These are phyloP conservation scores for Plenodomus biglobosus DNA, from an alignment of 2,329 filamentous ascomycete genomes.

Conservation along the genomic window DNA sequence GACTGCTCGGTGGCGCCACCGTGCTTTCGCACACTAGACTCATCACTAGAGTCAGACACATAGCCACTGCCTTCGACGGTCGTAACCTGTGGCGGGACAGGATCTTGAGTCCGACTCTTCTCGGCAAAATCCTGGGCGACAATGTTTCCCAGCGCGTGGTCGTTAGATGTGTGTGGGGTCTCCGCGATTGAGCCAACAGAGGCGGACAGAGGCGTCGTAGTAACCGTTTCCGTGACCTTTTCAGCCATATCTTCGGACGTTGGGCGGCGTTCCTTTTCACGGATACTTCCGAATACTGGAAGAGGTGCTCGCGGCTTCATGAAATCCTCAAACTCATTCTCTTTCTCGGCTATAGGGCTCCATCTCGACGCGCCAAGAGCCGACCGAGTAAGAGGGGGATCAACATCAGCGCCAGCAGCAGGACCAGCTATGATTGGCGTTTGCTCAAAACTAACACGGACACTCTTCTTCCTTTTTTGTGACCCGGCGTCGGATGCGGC, in stretches of 20 bases:
- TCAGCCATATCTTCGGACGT: constrained; percentile 54
- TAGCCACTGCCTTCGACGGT: constrained; percentile 68
- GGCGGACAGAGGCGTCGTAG: constrained; percentile 39
- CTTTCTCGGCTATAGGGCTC: constrained; percentile 46
- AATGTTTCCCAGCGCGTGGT: constrained; percentile 60
- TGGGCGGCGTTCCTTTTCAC: constrained; percentile 59
- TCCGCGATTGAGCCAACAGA: constrained; percentile 41
- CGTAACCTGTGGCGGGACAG: constrained; percentile 70
- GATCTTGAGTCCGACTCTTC: constrained; percentile 55
- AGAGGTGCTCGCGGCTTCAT: constrained; percentile 76
- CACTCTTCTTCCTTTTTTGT: constrained; percentile 57
- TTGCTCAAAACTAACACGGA: constrained; percentile 79
- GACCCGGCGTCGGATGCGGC: constrained; percentile 51
- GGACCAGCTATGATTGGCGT: constrained; percentile 60
- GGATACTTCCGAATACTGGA: constrained; percentile 73
- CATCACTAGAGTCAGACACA: constrained; percentile 58
- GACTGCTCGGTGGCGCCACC: constrained; percentile 10
- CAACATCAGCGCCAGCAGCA: constrained; percentile 27
- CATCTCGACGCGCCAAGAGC: constrained; percentile 46
- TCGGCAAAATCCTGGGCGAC: constrained; percentile 57
- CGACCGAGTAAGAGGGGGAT: constrained; percentile 19
- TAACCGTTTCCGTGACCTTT: constrained; percentile 53
- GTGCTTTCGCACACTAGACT: constrained; percentile 12
- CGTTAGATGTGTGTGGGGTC: constrained; percentile 58
- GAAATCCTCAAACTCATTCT: constrained; percentile 65